Evolutionary conservation across 208 protist species (phyloP).

Genomic region (Acanthamoeba triangularis): DNA sequence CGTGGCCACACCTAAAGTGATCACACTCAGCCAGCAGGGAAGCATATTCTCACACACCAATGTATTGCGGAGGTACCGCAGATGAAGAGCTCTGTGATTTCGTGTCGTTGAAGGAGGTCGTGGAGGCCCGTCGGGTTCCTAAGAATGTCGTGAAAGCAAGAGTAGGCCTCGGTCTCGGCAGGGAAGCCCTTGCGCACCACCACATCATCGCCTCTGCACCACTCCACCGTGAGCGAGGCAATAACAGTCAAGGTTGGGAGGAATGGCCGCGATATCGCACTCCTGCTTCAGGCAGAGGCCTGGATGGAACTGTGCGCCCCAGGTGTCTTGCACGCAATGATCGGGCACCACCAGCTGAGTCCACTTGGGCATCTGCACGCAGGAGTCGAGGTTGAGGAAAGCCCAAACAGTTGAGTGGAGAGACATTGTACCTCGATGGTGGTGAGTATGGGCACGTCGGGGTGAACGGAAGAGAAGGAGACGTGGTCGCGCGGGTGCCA

Average conservation of each 20-base stretch:
- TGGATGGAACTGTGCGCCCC: conserved; percentile 87
- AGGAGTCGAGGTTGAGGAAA: background rate
- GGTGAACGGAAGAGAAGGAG: conserved; percentile 89
- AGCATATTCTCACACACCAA: background rate
- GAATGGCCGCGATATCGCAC: background rate
- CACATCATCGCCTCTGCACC: background rate
- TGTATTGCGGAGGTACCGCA: background rate
- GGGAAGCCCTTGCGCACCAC: conserved; percentile 67
- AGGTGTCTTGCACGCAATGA: conserved; percentile 89
- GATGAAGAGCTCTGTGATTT: conserved; percentile 48
- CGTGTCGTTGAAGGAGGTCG: conserved; percentile 7
- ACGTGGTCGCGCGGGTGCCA: conserved; percentile 89
- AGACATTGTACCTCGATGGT: conserved; percentile 56
- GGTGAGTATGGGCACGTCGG: conserved; percentile 75
- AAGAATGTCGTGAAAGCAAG: conserved; percentile 69
- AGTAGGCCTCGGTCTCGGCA: conserved; percentile 50
- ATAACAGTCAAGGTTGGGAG: too few relatives aligned
- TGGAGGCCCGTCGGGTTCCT: conserved; percentile 10
- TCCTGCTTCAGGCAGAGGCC: conserved; percentile 18
- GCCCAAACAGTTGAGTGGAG: background rate
- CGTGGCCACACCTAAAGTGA: conserved; percentile 27
- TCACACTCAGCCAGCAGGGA: background rate
- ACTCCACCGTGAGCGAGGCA: background rate
- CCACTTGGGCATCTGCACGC: conserved; percentile 42
- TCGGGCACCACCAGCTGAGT: conserved; percentile 90